A percentile compares a stretch with the other conserved stretches of the same genome.
These are phyloP conservation scores for Cordyceps militaris DNA, from an alignment of 2,329 filamentous ascomycete genomes.

Conservation along the genomic window DNA sequence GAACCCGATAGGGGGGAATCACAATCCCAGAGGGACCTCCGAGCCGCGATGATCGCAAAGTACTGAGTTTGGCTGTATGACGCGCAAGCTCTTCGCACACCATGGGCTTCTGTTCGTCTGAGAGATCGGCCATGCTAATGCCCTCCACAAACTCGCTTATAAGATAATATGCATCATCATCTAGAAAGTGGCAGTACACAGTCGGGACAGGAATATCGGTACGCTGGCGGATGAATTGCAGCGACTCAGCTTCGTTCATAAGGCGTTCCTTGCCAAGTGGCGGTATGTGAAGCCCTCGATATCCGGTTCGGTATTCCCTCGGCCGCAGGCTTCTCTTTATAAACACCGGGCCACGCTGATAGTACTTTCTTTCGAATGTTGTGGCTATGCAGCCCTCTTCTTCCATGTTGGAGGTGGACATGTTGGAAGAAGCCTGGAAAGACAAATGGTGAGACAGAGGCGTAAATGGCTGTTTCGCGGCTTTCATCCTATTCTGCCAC, in stretches of 20 bases:
- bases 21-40: conserved; percentile 26
- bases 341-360: conserved; percentile 20
- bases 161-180: conserved; percentile 25
- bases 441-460: not conserved
- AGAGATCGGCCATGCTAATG: conserved; percentile 23
- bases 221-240: conserved; percentile 19
- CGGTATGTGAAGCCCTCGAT: conserved; percentile 24
- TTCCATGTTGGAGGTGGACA: conserved; percentile 9
- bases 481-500: not conserved
- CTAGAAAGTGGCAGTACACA: conserved; percentile 22
- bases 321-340: conserved; percentile 27
- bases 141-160: conserved; percentile 26
- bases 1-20: conserved; percentile 24
- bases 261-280: conserved; percentile 22
- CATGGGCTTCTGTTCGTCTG: conserved; percentile 19
- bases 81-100: conserved; percentile 23
- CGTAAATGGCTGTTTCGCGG: not conserved
- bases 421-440: not conserved
- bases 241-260: conserved; percentile 24
- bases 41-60: conserved; percentile 21
- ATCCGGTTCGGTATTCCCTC: conserved; percentile 23
- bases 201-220: conserved; percentile 25
- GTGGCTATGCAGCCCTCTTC: conserved; percentile 22
- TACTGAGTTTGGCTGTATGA: conserved; percentile 21
- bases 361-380: conserved; percentile 25